These are phyloP conservation scores for Helianthus tuberosus DNA, from an alignment of 129 eudicot genomes.

Conservation along the genomic window DNA sequence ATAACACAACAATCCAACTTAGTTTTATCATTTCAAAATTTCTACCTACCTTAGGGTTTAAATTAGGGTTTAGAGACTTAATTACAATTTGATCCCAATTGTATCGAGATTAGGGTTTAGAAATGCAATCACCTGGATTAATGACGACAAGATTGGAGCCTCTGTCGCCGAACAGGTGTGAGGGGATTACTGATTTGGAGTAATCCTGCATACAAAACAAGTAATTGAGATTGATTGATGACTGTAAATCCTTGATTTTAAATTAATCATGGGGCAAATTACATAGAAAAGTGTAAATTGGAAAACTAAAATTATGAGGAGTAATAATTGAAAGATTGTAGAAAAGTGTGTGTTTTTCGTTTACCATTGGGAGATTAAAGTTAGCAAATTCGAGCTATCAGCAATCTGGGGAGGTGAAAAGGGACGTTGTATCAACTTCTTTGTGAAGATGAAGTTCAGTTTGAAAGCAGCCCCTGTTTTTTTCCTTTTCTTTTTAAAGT, in stretches of 20 bases:
- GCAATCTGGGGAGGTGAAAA: background rate
- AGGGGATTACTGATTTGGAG: constrained; percentile 72
- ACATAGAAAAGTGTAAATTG: too few relatives aligned
- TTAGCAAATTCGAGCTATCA: background rate
- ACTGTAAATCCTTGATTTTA: too few relatives aligned
- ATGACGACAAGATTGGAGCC: constrained; percentile 89
- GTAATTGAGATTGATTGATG: constrained; percentile 9
- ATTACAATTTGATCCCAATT: background rate
- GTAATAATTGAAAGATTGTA: background rate
- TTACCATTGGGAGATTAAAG: constrained; percentile 32
- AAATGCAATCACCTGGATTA: constrained; percentile 68
- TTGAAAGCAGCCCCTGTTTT: background rate
- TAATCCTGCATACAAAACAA: constrained; percentile 57
- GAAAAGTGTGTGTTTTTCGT: background rate
- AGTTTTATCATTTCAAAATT: too few relatives aligned
- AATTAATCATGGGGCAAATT: too few relatives aligned
- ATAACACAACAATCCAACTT: too few relatives aligned
- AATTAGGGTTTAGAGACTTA: constrained; percentile 36
- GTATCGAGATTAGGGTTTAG: constrained; percentile 34
- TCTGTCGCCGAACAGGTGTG: constrained; percentile 82
- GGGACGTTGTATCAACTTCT: constrained; percentile 3
- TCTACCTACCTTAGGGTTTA: background rate
- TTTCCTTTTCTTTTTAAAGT: too few relatives aligned
- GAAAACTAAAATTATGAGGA: constrained; percentile 9
- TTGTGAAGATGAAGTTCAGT: constrained; percentile 2